Conservation (phyloP, 768 basidiomycete species). For the Phaffia australis region DNA sequence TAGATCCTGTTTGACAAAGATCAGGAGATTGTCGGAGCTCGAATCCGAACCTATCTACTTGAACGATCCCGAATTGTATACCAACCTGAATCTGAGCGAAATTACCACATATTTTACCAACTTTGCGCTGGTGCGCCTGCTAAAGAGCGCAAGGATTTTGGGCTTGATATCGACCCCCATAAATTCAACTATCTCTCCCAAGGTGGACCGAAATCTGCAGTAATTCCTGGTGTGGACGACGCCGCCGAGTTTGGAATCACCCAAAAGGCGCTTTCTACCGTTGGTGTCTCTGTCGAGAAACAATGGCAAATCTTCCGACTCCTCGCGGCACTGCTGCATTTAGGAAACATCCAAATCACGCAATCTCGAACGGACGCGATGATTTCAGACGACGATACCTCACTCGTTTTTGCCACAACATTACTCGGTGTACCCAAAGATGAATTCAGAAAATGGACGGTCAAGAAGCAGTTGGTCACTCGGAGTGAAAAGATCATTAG, state of each 20-base stretch:
- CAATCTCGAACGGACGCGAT: slow-evolving; percentile 68
- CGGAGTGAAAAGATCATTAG: slow-evolving; percentile 93
- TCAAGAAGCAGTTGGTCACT: slow-evolving; percentile 94
- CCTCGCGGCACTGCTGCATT: slow-evolving; percentile 81
- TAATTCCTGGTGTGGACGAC: slow-evolving; percentile 88
- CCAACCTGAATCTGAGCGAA: slow-evolving; percentile 90
- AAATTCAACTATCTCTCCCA: slow-evolving; percentile 89
- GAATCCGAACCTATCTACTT: slow-evolving; percentile 95
- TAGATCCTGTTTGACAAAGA: slow-evolving; percentile 93
- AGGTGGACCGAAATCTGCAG: slow-evolving; percentile 75
- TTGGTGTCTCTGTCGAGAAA: slow-evolving; percentile 92
- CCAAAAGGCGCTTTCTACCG: slow-evolving; percentile 88
- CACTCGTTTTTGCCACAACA: slow-evolving; percentile 67
- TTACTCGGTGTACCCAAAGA: slow-evolving; percentile 79
- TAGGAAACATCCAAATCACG: slow-evolving; percentile 93
- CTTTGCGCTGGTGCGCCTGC: slow-evolving; percentile 90
- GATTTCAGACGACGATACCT: slow-evolving; percentile 70
- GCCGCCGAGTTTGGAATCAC: slow-evolving; percentile 88
- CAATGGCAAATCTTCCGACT: slow-evolving; percentile 93
- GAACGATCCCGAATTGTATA: slow-evolving; percentile 96
- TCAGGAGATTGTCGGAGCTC: slow-evolving; percentile 94
- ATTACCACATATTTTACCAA: slow-evolving; percentile 99
- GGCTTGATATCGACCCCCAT: slow-evolving; percentile 68
- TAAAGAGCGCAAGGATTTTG: slow-evolving; percentile 90
- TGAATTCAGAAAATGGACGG: slow-evolving; percentile 97